phyloP scores from a whole-genome alignment of 345 rosid genomes.

The Pelargonium nanum region DNA sequence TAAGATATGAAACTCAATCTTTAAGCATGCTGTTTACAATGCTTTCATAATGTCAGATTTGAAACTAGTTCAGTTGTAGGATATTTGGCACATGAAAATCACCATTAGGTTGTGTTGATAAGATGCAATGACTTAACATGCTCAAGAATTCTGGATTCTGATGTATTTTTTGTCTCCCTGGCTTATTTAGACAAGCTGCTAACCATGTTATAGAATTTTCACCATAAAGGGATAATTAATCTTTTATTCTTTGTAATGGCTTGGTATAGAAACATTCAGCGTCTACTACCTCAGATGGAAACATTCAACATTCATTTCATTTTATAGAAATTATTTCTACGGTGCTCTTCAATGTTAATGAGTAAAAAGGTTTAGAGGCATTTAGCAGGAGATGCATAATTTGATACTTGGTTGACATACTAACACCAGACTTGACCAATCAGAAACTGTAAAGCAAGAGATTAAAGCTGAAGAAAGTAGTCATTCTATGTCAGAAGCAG shows the following conservation, averaged over 20 bases:
- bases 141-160: background rate
- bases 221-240: too few species aligned
- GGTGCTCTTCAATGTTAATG: background rate
- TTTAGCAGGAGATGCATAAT: background rate
- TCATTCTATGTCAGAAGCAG: conserved; percentile 11
- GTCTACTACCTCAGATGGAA: background rate
- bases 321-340: too few species aligned
- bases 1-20: too few species aligned
- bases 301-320: too few species aligned
- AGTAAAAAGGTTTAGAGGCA: too few species aligned
- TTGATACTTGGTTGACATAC: background rate
- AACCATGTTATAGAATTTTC: background rate
- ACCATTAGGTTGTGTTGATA: too few species aligned
- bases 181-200: background rate
- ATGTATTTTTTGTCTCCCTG: background rate
- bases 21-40: too few species aligned
- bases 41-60: background rate
- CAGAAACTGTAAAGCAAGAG: background rate
- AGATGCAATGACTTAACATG: background rate
- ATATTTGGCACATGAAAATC: background rate
- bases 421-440: background rate
- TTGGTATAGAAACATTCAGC: background rate
- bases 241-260: too few species aligned
- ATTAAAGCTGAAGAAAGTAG: background rate
- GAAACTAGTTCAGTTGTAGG: background rate